Evolutionary conservation across 2,329 filamentous ascomycete species (phyloP).

Genomic region (Xylariales sp.): DNA sequence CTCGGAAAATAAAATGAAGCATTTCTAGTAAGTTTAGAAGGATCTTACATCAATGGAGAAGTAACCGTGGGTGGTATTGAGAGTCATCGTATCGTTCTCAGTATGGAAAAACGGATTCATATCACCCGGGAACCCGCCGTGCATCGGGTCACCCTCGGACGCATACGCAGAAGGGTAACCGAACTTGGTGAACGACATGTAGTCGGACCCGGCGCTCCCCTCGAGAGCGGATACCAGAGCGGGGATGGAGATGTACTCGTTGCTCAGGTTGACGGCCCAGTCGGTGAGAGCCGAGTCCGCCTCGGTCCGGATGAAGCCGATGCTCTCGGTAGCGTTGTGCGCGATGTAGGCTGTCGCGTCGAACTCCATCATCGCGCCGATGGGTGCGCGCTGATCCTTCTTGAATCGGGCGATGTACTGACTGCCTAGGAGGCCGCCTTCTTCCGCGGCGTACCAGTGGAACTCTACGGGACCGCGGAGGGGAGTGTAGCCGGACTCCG

Average conservation of each 20-base stretch:
- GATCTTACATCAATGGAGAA: conserved; percentile 32
- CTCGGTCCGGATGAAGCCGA: conserved; percentile 32
- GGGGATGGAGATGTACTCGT: conserved; percentile 31
- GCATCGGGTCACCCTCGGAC: conserved; percentile 30
- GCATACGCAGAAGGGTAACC: conserved; percentile 33
- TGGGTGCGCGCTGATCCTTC: conserved; percentile 53
- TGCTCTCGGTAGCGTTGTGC: conserved; percentile 31
- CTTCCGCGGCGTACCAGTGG: conserved; percentile 33
- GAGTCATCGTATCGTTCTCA: conserved; percentile 28
- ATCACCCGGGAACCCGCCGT: conserved; percentile 24
- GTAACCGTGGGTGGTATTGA: conserved; percentile 30
- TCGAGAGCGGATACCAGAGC: conserved; percentile 26
- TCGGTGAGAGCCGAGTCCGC: conserved; percentile 30
- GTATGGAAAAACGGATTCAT: conserved; percentile 34
- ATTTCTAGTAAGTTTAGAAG: not conserved
- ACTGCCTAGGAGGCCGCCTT: conserved; percentile 44
- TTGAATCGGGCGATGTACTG: conserved; percentile 68
- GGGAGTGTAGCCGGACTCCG: conserved; percentile 34
- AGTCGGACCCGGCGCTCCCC: conserved; percentile 34
- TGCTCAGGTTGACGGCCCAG: conserved; percentile 27
- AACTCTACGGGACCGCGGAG: conserved; percentile 56
- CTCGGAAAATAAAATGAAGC: too few relatives aligned
- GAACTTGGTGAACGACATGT: conserved; percentile 34
- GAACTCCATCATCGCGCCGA: conserved; percentile 70
- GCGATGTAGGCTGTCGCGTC: conserved; percentile 34